Conservation (phyloP, 73 alveolate species). For the Tetrahymena malaccensis region DNA sequence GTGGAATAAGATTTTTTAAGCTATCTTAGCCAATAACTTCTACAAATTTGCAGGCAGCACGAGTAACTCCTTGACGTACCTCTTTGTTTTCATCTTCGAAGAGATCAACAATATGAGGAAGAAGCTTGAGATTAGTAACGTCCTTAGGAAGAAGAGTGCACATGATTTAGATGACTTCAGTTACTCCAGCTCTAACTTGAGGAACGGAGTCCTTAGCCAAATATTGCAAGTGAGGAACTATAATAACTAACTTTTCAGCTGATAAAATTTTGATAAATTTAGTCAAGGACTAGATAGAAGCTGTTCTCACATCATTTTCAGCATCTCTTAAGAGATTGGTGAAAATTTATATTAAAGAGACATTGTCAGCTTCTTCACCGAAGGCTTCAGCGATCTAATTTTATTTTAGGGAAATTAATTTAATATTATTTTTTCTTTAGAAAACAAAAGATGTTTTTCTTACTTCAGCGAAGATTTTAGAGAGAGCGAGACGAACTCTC, state of each 20-base stretch:
- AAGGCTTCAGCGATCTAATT: constrained; percentile 84
- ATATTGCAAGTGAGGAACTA: constrained; percentile 34
- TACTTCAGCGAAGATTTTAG: constrained; percentile 87
- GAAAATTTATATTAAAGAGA: constrained; percentile 77
- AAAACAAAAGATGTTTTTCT: not conserved
- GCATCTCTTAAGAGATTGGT: constrained; percentile 81
- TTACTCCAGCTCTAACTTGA: constrained; percentile 64
- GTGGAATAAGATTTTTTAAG: constrained; percentile 55
- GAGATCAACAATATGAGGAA: constrained; percentile 75
- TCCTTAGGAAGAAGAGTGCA: constrained; percentile 78
- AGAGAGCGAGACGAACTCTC: constrained; percentile 94
- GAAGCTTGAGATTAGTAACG: constrained; percentile 62
- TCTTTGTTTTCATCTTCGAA: constrained; percentile 94
- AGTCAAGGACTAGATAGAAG: constrained; percentile 77
- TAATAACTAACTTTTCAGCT: constrained; percentile 53
- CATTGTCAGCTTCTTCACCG: constrained; percentile 84
- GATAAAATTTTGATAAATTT: constrained; percentile 52
- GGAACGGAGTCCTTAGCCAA: constrained; percentile 25
- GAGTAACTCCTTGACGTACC: constrained; percentile 81
- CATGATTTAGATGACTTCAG: constrained; percentile 81
- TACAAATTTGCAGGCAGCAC: constrained; percentile 81
- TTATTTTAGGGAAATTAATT: not conserved
- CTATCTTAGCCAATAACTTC: constrained; percentile 85
- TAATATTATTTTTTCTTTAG: not conserved
- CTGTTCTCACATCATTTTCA: constrained; percentile 92